These are phyloP conservation scores for Manihot esculenta DNA, from an alignment of 441 rosid genomes.

Conservation along the genomic window DNA sequence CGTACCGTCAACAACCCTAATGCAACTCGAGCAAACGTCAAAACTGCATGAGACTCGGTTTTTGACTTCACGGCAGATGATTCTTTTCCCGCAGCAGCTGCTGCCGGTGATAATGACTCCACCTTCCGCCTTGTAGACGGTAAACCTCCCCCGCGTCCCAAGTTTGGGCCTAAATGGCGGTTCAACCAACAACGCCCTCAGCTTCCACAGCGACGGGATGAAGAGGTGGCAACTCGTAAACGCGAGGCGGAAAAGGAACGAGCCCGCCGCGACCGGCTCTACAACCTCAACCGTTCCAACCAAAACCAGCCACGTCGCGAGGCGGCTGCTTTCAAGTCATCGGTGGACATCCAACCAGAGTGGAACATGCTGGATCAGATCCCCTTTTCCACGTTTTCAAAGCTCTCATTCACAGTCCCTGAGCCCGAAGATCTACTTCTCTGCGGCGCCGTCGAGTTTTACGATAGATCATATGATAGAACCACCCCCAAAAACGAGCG, in stretches of 20 bases:
- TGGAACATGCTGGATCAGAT: constrained; percentile 97
- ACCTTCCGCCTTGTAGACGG: constrained; percentile 87
- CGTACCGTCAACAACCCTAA: constrained; percentile 46
- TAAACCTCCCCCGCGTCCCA: constrained; percentile 73
- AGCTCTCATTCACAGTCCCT: constrained; percentile 63
- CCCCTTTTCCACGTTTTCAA: constrained; percentile 76
- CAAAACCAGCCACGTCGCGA: constrained; percentile 71
- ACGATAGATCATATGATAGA: constrained; percentile 64
- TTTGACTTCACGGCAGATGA: constrained; percentile 77
- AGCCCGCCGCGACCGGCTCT: constrained; percentile 81
- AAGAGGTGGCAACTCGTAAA: constrained; percentile 81
- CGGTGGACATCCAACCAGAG: constrained; percentile 87
- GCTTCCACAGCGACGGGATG: constrained; percentile 88
- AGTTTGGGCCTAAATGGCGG: constrained; percentile 77
- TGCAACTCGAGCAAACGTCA: constrained; percentile 30
- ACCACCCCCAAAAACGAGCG: constrained; percentile 77
- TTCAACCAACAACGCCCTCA: constrained; percentile 66
- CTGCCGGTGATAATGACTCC: constrained; percentile 55
- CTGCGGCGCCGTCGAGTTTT: constrained; percentile 72
- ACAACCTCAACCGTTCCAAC: constrained; percentile 58
- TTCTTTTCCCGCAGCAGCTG: constrained; percentile 46
- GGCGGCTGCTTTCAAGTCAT: constrained; percentile 69
- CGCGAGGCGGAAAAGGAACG: constrained; percentile 91
- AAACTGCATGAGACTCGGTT: constrained; percentile 44
- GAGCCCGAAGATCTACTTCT: constrained; percentile 79